Conservation (phyloP, 2,329 filamentous ascomycete species). For the Eutypa lata region DNA sequence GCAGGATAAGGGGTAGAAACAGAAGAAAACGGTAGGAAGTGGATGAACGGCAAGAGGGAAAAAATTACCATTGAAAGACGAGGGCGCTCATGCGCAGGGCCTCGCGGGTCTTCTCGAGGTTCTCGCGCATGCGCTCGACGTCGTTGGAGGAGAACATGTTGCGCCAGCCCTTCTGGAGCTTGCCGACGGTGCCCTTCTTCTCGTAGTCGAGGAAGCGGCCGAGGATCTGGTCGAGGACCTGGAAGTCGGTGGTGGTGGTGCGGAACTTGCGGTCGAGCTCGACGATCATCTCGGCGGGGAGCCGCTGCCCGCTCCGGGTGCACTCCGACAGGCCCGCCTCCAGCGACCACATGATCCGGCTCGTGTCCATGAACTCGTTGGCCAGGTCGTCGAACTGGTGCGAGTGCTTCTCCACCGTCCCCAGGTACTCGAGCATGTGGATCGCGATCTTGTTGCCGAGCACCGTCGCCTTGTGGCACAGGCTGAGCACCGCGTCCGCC, state of each 20-base stretch:
- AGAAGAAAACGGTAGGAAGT: too few relatives aligned
- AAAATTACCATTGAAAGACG: conserved; percentile 61
- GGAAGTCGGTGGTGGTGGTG: conserved; percentile 59
- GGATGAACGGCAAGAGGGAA: too few relatives aligned
- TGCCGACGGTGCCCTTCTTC: conserved; percentile 57
- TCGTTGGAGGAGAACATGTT: conserved; percentile 62
- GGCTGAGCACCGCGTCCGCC: conserved; percentile 10
- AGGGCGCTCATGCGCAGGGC: conserved; percentile 61
- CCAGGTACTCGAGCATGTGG: conserved; percentile 62
- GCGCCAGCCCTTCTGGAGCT: conserved; percentile 58
- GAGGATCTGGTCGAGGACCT: conserved; percentile 61
- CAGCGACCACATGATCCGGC: conserved; percentile 64
- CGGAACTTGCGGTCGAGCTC: conserved; percentile 64
- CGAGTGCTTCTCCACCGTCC: conserved; percentile 51
- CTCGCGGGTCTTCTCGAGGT: conserved; percentile 57
- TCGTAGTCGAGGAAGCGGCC: conserved; percentile 60
- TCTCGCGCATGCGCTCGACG: conserved; percentile 56
- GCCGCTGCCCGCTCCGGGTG: conserved; percentile 44
- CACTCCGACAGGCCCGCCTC: conserved; percentile 61
- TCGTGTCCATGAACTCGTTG: conserved; percentile 65
- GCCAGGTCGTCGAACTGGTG: conserved; percentile 58
- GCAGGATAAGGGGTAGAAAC: too few relatives aligned
- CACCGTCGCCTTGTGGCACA: conserved; percentile 47
- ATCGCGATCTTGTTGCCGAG: conserved; percentile 63
- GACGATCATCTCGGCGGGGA: conserved; percentile 58